phyloP scores from a whole-genome alignment of 306 rosid species.

The Hippophae gyantsensis region DNA sequence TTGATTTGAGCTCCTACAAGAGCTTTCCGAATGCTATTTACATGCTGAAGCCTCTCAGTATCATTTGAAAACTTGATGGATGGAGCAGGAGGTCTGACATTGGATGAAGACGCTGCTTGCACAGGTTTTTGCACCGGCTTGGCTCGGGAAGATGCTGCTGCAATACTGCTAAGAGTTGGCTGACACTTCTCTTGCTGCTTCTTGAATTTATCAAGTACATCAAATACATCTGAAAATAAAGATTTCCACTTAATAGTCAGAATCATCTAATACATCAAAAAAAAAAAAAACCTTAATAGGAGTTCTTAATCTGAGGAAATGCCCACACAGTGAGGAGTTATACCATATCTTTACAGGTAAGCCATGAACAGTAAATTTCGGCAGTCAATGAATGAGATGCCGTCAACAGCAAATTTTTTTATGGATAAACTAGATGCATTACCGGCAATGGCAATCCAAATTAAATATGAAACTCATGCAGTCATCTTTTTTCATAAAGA shows the following conservation, averaged over 20 bases:
- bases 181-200: conserved; percentile 69
- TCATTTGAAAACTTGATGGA: conserved; percentile 78
- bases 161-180: conserved; percentile 55
- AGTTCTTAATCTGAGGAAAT: no score
- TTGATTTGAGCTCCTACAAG: conserved; percentile 92
- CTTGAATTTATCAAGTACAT: conserved; percentile 50
- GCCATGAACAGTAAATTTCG: no score
- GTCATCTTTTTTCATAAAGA: no score
- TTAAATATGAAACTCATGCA: no score
- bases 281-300: not conserved
- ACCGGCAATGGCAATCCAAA: no score
- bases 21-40: conserved; percentile 60
- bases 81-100: conserved; percentile 40
- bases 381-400: no score
- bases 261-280: not conserved
- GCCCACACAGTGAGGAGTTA: no score
- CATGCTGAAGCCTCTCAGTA: conserved; percentile 88
- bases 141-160: conserved; percentile 29
- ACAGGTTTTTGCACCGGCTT: conserved; percentile 19
- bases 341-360: no score
- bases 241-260: not conserved
- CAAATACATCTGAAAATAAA: conserved; percentile 42
- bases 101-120: conserved; percentile 9
- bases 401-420: no score
- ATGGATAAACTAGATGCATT: no score